Conservation (phyloP, 2,329 filamentous ascomycete species). For the Bimuria novae-zelandiae region DNA sequence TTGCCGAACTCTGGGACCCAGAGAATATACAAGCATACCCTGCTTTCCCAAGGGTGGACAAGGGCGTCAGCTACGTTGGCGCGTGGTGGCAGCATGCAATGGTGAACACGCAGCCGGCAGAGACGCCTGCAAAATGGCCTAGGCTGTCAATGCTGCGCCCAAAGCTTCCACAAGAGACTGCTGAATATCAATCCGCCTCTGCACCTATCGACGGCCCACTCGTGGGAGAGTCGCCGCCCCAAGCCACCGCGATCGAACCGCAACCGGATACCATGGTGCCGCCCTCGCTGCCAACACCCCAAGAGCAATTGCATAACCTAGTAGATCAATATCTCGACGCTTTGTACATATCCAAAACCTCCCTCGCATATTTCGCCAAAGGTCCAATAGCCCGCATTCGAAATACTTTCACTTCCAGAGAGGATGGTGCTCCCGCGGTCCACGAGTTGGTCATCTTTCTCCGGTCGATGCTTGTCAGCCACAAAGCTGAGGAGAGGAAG, state of each 20-base stretch:
- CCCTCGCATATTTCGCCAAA: constrained; percentile 82
- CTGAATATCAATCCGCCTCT: constrained; percentile 9
- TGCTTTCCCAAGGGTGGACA: constrained; percentile 57
- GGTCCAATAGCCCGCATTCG: constrained; percentile 76
- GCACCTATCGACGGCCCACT: background rate
- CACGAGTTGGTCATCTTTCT: constrained; percentile 69
- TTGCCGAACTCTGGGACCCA: constrained; percentile 46
- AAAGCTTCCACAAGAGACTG: constrained; percentile 9
- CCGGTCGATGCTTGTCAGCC: constrained; percentile 69
- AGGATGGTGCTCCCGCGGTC: constrained; percentile 64
- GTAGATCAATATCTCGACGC: constrained; percentile 49
- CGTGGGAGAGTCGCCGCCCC: background rate
- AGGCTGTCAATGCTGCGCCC: constrained; percentile 41
- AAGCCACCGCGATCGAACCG: constrained; percentile 1
- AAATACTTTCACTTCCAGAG: constrained; percentile 69
- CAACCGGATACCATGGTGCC: constrained; percentile 9
- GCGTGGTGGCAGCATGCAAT: constrained; percentile 42
- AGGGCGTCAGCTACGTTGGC: background rate
- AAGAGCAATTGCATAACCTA: constrained; percentile 58
- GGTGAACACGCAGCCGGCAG: constrained; percentile 21
- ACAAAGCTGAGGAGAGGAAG: constrained; percentile 75
- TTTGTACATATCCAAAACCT: constrained; percentile 63
- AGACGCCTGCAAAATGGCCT: constrained; percentile 26
- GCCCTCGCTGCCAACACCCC: constrained; percentile 28
- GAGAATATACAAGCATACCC: constrained; percentile 54